Conservation (phyloP, 495 filamentous ascomycete species). For the Aspergillus kassunensis region DNA sequence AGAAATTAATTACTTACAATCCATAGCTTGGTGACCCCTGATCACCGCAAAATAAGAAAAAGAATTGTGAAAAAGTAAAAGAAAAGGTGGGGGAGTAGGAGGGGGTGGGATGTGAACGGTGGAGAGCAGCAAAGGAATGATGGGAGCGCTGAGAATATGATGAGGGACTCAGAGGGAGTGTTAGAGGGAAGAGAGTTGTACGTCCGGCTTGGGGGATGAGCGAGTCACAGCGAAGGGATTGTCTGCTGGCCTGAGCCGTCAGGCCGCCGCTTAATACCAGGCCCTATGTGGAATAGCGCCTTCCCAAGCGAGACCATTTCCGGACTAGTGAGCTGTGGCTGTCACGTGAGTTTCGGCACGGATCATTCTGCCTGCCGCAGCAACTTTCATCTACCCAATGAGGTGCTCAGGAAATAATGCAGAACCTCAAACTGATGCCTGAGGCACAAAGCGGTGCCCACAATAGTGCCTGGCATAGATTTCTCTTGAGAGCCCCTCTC, state of each 20-base stretch:
- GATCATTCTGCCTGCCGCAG: constrained; percentile 20
- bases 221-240: constrained; percentile 33
- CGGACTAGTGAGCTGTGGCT: background rate
- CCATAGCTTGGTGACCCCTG: constrained; percentile 52
- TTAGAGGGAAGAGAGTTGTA: constrained; percentile 28
- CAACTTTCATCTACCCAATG: constrained; percentile 24
- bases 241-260: constrained; percentile 24
- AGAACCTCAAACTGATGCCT: constrained; percentile 15
- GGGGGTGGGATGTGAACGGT: constrained; percentile 19
- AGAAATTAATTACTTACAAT: constrained; percentile 44
- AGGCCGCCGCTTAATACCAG: constrained; percentile 24
- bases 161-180: constrained; percentile 32
- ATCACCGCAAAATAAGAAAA: constrained; percentile 31
- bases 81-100: constrained; percentile 27
- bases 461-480: constrained; percentile 28
- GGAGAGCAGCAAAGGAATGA: constrained; percentile 24
- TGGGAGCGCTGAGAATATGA: constrained; percentile 28
- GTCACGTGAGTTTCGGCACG: constrained; percentile 23
- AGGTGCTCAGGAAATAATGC: constrained; percentile 24
- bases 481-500: constrained; percentile 28
- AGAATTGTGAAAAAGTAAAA: constrained; percentile 27
- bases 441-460: constrained; percentile 21
- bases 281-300: constrained; percentile 24
- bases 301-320: constrained; percentile 23
- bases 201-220: constrained; percentile 25